A percentile compares a stretch with the other conserved stretches of the same genome.
Evolutionary conservation across 106 monocot species (phyloP).

Genomic region (Dendrobium chrysotoxum): DNA sequence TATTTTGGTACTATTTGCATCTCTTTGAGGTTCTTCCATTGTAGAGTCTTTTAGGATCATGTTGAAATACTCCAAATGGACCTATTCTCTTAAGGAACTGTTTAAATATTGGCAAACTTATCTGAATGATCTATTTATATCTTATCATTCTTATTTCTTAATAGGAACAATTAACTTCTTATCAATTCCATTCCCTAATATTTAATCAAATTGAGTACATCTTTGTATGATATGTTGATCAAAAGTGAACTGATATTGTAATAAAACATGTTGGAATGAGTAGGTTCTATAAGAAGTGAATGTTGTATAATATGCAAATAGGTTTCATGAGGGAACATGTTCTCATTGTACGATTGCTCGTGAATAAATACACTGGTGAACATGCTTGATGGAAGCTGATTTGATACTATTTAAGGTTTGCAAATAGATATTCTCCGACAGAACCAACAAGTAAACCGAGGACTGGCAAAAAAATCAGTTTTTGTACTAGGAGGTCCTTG

Average conservation of each 20-base stretch:
- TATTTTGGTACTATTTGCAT: background rate
- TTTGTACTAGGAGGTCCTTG: background rate
- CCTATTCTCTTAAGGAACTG: background rate
- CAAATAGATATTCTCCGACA: too few relatives aligned
- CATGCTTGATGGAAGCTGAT: background rate
- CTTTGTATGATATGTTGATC: background rate
- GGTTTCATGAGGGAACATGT: background rate
- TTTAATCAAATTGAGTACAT: background rate
- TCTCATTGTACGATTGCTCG: background rate
- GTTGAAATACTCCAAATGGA: background rate
- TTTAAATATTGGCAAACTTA: background rate
- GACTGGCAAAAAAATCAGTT: background rate
- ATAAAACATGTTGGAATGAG: background rate
- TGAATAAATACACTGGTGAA: background rate
- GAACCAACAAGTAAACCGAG: background rate
- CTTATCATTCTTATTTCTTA: background rate
- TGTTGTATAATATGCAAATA: background rate
- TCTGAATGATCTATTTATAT: background rate
- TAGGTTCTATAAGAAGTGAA: background rate
- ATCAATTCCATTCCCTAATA: background rate
- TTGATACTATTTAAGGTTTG: background rate
- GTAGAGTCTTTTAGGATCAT: background rate
- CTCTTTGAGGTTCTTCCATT: background rate
- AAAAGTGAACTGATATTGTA: background rate
- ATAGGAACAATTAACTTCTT: background rate